Conservation (phyloP, 441 rosid genomes). For the Populus hybrid region DNA sequence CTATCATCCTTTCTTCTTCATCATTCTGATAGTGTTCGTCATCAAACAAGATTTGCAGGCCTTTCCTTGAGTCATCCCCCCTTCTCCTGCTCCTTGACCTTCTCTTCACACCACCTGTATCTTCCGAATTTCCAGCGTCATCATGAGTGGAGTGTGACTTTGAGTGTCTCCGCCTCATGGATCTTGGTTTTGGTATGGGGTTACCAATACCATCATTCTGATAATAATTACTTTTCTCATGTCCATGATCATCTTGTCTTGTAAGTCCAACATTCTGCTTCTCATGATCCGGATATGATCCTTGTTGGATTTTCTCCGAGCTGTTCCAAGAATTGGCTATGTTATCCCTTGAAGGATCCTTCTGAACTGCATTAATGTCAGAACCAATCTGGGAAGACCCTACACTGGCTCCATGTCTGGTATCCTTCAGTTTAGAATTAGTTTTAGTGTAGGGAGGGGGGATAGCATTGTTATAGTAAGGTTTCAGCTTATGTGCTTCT, state of each 20-base stretch:
- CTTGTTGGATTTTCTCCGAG: conserved; percentile 25
- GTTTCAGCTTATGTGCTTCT: conserved; percentile 33
- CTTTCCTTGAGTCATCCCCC: conserved; percentile 57
- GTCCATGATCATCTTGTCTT: conserved; percentile 23
- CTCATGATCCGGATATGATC: conserved; percentile 23
- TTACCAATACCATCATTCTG: conserved; percentile 28
- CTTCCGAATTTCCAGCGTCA: conserved; percentile 31
- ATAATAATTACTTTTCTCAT: conserved; percentile 17
- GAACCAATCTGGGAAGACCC: conserved; percentile 33
- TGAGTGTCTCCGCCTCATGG: conserved; percentile 52
- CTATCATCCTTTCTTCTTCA: conserved; percentile 80
- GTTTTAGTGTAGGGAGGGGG: conserved; percentile 93
- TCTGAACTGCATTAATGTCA: conserved; percentile 24
- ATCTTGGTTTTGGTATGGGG: conserved; percentile 49
- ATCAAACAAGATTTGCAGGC: conserved; percentile 60
- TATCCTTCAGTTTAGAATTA: conserved; percentile 44
- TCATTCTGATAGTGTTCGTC: conserved; percentile 48
- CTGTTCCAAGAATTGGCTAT: conserved; percentile 17
- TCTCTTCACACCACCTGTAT: conserved; percentile 31
- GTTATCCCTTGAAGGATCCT: conserved; percentile 26
- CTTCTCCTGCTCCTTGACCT: conserved; percentile 62
- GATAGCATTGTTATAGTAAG: conserved; percentile 37
- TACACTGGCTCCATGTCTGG: conserved; percentile 30
- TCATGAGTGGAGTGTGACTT: conserved; percentile 35
- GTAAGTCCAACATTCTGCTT: conserved; percentile 25